Base-by-base conservation (phyloP, 345 rosid genomes). In the Salix dunnii region DNA sequence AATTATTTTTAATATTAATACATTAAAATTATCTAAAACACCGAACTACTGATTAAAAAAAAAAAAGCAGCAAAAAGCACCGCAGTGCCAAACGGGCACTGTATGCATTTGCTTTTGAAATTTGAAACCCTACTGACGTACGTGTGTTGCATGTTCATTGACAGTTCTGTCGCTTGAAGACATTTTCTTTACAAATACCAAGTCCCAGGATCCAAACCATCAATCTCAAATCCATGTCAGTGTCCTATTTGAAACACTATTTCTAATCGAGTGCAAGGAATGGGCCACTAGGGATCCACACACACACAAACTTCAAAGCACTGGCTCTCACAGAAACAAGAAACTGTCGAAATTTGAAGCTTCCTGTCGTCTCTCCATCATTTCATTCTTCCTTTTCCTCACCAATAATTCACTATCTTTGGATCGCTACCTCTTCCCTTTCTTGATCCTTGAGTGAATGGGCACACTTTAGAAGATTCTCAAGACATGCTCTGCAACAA, bases 381-480 rank as follows among this genome's bases (percentile, higher is more conserved):
- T 76, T 73, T 30, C 65, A 4, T 11, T 2, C 51, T 1, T 5
- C 8, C 35, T 61, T 64, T 63, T 79, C 38, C 40, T 40, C 36
- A 31, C 31, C 1, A 0, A 12, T 40, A 9, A 40, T 35, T 4
- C 62, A 5, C 70, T n/a, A 74, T 23, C 71, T 55, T 35, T 27
- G 12, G 60, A 42, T 33, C 61, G 43, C 76, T 30, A 42, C 74
- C 49, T 6, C 70, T 35, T 35, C 71, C 73, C 70, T 42, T 73
- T 78, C 66, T 71, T 78, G 81, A 66, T 79, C 21, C 60, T 77
- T 0, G 11, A 35, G 35, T 27, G 9, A 5, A 3, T 71, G 46
- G 14, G 49, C 7, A 35, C 25, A 38, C 81, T 83, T 80, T 80
- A 40, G 80, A 80, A 83, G 86, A 72, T 78, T 83, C 79, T 67